Conservation (phyloP, 2,329 filamentous ascomycete species). For the Paecilomyces fulvus region DNA sequence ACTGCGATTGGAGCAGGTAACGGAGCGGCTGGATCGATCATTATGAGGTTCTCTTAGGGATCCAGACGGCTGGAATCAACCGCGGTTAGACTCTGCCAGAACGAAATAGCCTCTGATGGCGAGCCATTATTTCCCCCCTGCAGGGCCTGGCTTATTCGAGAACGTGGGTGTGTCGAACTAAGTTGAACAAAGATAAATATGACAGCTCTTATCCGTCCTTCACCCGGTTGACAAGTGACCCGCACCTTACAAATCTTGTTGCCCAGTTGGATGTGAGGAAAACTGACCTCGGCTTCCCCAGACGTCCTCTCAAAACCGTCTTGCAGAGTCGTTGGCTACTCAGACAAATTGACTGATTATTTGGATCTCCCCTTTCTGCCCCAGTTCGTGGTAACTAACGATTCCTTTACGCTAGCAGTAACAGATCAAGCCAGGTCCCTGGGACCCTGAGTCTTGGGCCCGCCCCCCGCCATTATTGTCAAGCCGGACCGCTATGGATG, state of each 20-base stretch:
- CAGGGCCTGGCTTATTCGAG: background rate
- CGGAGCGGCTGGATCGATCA: background rate
- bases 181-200: slow-evolving; percentile 3
- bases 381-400: background rate
- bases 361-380: background rate
- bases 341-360: background rate
- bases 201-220: slow-evolving; percentile 5
- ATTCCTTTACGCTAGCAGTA: background rate
- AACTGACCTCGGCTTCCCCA: background rate
- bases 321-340: background rate
- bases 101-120: background rate
- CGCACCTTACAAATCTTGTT: background rate
- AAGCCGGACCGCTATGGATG: background rate
- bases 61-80: background rate
- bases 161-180: background rate
- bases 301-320: background rate
- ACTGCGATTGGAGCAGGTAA: background rate
- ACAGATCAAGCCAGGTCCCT: background rate
- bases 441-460: background rate
- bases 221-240: background rate
- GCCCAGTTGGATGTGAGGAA: background rate
- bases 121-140: background rate
- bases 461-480: background rate
- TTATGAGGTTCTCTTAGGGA: background rate
- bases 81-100: background rate